These are phyloP conservation scores for Teunomyces funiuensis DNA, from an alignment of 805 yeast genomes.

Conservation along the genomic window DNA sequence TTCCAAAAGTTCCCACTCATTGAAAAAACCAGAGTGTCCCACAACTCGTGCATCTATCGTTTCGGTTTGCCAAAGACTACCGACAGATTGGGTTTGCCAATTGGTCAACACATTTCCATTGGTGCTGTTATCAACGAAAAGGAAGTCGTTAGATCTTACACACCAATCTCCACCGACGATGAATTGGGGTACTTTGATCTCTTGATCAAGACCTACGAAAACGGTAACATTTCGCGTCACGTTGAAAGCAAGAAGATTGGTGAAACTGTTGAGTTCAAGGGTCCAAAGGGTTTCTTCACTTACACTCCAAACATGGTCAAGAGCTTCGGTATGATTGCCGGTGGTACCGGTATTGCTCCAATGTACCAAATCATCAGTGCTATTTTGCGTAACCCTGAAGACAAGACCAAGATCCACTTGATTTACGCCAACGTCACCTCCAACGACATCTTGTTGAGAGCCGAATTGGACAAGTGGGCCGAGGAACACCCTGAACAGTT, in stretches of 20 bases:
- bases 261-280: slow-evolving; percentile 73
- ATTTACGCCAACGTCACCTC: slow-evolving; percentile 80
- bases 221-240: slow-evolving; percentile 78
- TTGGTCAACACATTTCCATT: slow-evolving; percentile 90
- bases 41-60: slow-evolving; percentile 80
- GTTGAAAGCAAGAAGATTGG: slow-evolving; percentile 75
- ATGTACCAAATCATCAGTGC: slow-evolving; percentile 91
- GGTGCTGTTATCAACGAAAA: slow-evolving; percentile 75
- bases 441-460: slow-evolving; percentile 76
- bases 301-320: slow-evolving; percentile 77
- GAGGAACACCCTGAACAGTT: slow-evolving; percentile 57
- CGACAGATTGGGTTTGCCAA: slow-evolving; percentile 82
- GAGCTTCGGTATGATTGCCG: slow-evolving; percentile 86
- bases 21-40: slow-evolving; percentile 71
- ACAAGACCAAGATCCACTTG: slow-evolving; percentile 70
- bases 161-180: slow-evolving; percentile 83
- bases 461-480: slow-evolving; percentile 72
- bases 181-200: slow-evolving; percentile 81
- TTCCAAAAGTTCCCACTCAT: slow-evolving; percentile 80
- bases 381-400: slow-evolving; percentile 72
- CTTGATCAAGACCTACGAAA: slow-evolving; percentile 80
- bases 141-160: slow-evolving; percentile 82
- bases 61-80: slow-evolving; percentile 76
- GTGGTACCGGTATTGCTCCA: slow-evolving; percentile 96
- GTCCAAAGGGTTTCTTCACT: slow-evolving; percentile 88